A percentile compares a stretch with the other conserved stretches of the same genome.
Evolutionary conservation across 192 early-diverging fungal species (phyloP).

Genomic region (Coemansia sp.): DNA sequence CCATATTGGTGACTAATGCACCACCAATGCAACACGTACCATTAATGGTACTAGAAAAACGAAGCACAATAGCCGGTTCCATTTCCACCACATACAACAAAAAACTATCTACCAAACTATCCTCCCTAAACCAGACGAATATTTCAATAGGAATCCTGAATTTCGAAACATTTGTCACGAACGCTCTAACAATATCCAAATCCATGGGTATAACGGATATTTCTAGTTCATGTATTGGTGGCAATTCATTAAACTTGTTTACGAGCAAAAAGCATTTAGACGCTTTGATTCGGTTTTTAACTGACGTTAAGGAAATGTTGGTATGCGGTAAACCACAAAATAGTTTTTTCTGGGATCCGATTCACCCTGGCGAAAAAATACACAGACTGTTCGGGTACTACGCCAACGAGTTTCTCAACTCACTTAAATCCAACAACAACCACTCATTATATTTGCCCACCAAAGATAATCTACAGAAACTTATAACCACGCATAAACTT

Average conservation of each 20-base stretch:
- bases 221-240: conserved; percentile 17
- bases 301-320: background rate
- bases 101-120: conserved; percentile 6
- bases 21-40: conserved; percentile 19
- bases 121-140: background rate
- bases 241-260: conserved; percentile 12
- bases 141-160: conserved; percentile 8
- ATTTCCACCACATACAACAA: conserved; percentile 21
- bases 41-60: conserved; percentile 10
- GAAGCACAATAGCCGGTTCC: background rate
- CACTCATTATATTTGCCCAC: background rate
- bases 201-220: conserved; percentile 16
- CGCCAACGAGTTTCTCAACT: conserved; percentile 6
- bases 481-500: background rate
- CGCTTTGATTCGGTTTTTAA: background rate
- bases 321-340: conserved; percentile 10
- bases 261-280: background rate
- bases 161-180: conserved; percentile 12
- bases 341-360: conserved; percentile 32
- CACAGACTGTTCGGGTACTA: conserved; percentile 38
- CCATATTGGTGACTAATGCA: conserved; percentile 13
- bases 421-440: background rate
- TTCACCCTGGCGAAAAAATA: conserved; percentile 25
- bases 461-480: background rate
- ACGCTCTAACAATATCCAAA: conserved; percentile 4